Base-by-base conservation (phyloP, 2,329 filamentous ascomycete genomes). In the Zelopaecilomyces penicillatus region DNA sequence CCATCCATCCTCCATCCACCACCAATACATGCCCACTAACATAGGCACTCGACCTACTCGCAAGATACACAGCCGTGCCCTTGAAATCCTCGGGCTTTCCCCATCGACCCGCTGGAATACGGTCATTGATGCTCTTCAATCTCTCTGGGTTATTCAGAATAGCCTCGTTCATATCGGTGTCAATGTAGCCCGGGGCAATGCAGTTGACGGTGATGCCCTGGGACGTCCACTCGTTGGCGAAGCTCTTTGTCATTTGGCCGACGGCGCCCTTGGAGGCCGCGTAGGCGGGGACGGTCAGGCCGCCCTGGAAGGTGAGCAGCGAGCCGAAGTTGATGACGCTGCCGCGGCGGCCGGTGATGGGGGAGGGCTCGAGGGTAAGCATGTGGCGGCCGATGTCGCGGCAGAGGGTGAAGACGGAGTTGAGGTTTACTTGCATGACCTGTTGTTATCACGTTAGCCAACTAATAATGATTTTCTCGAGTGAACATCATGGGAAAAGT, bases 1-100 rank as follows among this genome's bases (percentile, higher is more conserved):
- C 88, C 88, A 95, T 94, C 88, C 87, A 95, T 8, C 89, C 89
- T 6, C 89, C 89, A 65, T 95, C 90, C 39, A 95, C 86, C 28
- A 85, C 83, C 54, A 95, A 60, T 5, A 88, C 71, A 65, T 95
- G 86, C 0, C 89, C 89, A 53, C 77, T 87, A 33, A 95, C 83
- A 67, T 95, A 95, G 7, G 71, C 78, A 60, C 85, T 87, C n/a
- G 83, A 85, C 59, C 69, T 74, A 57, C 85, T 84, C 1, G 86
- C 86, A 50, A 95, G 66, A 57, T 80, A 95, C 29, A 95, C 83
- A 1, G 83, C 75, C 0, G 79, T 82, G 0, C 88, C 89, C 70
- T 90, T 90, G 63, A 95, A 95, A 57, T 96, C 90, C 28, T 94
- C 87, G 0, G 88, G 84, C 8, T 63, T 73, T 0, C 87, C 89